Base-by-base conservation (phyloP, 305 asterid genomes). In the Fraxinus baroniana region DNA sequence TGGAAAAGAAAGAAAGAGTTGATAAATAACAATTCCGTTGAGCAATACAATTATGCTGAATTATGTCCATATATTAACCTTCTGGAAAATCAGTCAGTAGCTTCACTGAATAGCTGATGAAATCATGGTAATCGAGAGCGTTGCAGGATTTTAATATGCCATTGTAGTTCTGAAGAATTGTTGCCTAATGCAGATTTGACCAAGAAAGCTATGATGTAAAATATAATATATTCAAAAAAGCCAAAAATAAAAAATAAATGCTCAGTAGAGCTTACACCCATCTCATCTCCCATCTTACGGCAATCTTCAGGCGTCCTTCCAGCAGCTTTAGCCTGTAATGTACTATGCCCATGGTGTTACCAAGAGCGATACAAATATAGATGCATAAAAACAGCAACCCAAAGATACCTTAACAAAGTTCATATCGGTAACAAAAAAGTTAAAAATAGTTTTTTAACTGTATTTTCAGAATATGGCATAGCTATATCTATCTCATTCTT, bases 91-190 rank as follows among this genome's bases (percentile, higher is more conserved):
- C 98, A 66, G 87, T 91, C 66, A 94, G 90, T 79, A 96, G 92
- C 90, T 89, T 93, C 92, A 91, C 89, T 15, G 98, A 94, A 82
- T 88, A 92, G 89, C 91, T 91, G 90, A 96, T 94, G 87, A 96
- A 91, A 86, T 96, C 99, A 86, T 93, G 95, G 91, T 96, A 94
- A 87, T 96, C 99, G 90, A 96, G 85, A 81, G 99, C 98, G 83
- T 96, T 92, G 83, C 99, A 96, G 28, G 99, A 91, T 89, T 91
- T 89, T 81, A 96, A 89, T 83, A 94, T 92, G 86, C 89, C 87
- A 24, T 87, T 83, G 84, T 95, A 96, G 85, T 89, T 91, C 88
- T 81, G 91, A 81, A 96, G 97, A 86, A 96, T 92, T 85, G 79
- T 87, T 82, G 98, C 98, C 99, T 96, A 93, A 77, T 85, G 83